A percentile compares a stretch with the other conserved stretches of the same genome.
phyloP scores from a whole-genome alignment of 2,329 filamentous ascomycete species.

The Fusarium sacchari region DNA sequence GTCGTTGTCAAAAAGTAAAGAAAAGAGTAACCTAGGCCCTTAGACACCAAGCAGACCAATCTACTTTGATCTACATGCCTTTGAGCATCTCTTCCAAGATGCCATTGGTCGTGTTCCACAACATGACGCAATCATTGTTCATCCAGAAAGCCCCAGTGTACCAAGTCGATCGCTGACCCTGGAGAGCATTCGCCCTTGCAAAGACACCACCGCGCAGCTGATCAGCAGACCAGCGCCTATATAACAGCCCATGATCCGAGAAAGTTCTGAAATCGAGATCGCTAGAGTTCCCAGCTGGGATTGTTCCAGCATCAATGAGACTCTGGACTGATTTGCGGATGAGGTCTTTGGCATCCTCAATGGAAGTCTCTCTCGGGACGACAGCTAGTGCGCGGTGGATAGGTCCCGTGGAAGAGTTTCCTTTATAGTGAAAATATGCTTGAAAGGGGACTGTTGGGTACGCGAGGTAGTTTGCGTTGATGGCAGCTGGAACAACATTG shows the following conservation, averaged over 20 bases:
- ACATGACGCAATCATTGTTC: neutral
- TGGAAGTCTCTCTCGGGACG: neutral
- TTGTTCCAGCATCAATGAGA: neutral
- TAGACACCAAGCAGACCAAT: fast-evolving
- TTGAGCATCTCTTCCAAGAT: neutral
- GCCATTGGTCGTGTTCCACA: neutral
- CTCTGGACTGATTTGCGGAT: neutral
- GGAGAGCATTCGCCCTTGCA: neutral
- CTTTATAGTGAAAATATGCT: neutral
- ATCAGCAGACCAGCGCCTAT: neutral
- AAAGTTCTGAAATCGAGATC: neutral
- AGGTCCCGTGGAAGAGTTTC: neutral
- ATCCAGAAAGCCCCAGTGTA: neutral
- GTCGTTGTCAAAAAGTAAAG: neutral
- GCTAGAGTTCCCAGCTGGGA: neutral
- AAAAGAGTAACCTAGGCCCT: neutral
- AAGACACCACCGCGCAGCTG: neutral
- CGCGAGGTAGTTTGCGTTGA: neutral
- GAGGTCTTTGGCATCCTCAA: neutral
- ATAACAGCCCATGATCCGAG: neutral
- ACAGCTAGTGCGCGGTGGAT: neutral
- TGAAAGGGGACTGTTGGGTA: neutral
- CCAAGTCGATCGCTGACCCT: neutral
- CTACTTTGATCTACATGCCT: fast-evolving
- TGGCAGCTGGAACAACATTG: neutral